Percentiles rank a stretch among this genome's conserved stretches.
These are phyloP conservation scores for Paraphaeosphaeria sporulosa DNA, from an alignment of 2,329 filamentous ascomycete genomes.

Conservation along the genomic window DNA sequence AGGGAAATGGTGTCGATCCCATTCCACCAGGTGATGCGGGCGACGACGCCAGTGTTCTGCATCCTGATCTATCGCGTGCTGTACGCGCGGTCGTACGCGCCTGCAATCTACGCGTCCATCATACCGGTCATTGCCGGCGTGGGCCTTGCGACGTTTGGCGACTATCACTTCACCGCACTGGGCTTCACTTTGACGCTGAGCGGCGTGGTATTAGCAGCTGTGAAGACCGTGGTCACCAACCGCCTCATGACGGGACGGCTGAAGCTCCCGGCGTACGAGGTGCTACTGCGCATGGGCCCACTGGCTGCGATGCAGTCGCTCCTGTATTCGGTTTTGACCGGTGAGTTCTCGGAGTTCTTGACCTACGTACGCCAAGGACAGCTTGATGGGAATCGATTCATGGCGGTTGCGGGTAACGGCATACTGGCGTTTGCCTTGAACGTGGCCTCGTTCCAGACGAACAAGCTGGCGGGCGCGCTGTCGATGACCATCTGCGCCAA, in stretches of 20 bases:
- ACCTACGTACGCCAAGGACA: neutral
- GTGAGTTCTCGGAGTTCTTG: constrained; percentile 5
- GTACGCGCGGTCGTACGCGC: constrained; percentile 10
- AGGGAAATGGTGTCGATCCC: constrained; percentile 11
- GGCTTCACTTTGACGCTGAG: constrained; percentile 6
- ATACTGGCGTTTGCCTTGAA: constrained; percentile 9
- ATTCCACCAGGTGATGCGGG: constrained; percentile 10
- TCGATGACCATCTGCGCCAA: constrained; percentile 11
- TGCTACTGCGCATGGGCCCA: constrained; percentile 7
- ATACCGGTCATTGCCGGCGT: constrained; percentile 6
- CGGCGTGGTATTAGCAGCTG: constrained; percentile 3
- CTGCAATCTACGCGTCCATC: constrained; percentile 6
- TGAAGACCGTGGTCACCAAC: constrained; percentile 8
- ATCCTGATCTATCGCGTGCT: constrained; percentile 9
- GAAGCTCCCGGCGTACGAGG: constrained; percentile 7
- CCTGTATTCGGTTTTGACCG: neutral
- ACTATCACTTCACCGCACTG: constrained; percentile 9
- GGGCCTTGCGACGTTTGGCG: constrained; percentile 7
- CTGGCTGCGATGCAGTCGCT: constrained; percentile 7
- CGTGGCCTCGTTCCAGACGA: constrained; percentile 10
- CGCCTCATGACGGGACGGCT: constrained; percentile 9
- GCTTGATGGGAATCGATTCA: neutral
- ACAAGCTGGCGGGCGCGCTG: constrained; percentile 12
- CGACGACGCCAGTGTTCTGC: constrained; percentile 6
- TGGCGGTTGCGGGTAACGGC: constrained; percentile 7